Evolutionary conservation across 345 rosid species (phyloP).

Genomic region (Ceriops tagal): DNA sequence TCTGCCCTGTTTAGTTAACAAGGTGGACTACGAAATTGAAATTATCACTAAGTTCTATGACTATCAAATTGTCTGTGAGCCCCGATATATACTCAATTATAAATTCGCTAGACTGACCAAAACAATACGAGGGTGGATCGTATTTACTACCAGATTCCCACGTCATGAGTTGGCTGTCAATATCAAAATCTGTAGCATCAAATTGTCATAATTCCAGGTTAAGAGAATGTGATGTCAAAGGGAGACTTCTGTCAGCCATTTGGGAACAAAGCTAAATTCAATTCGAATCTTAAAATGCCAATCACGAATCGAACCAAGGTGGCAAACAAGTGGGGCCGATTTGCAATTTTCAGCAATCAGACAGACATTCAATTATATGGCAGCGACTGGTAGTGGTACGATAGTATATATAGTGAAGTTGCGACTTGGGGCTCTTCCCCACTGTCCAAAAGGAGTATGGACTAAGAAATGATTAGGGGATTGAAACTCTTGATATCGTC

Average conservation of each 20-base stretch:
- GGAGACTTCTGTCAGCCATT: constrained; percentile 19
- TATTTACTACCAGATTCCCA: too few species aligned
- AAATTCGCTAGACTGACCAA: too few species aligned
- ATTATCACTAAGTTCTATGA: too few species aligned
- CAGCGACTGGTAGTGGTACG: neutral
- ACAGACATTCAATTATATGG: constrained; percentile 6
- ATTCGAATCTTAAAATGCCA: too few species aligned
- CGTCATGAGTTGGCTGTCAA: too few species aligned
- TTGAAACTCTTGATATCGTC: constrained; percentile 4
- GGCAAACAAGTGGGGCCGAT: constrained; percentile 64
- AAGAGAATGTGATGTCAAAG: constrained; percentile 10
- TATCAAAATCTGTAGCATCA: too few species aligned
- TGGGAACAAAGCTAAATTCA: neutral
- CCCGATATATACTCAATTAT: too few species aligned
- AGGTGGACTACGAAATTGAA: too few species aligned
- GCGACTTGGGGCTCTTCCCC: constrained; percentile 22
- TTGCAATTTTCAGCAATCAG: constrained; percentile 15
- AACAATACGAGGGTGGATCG: too few species aligned
- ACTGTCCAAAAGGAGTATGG: constrained; percentile 61
- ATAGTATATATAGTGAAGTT: constrained; percentile 5
- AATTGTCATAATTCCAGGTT: constrained; percentile 13
- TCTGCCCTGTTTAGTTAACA: too few species aligned
- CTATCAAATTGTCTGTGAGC: too few species aligned
- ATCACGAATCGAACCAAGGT: constrained; percentile 18
- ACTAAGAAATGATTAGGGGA: constrained; percentile 41